Conservation (phyloP, 148 eudicot genomes). For the Camellia lanceoleosa region DNA sequence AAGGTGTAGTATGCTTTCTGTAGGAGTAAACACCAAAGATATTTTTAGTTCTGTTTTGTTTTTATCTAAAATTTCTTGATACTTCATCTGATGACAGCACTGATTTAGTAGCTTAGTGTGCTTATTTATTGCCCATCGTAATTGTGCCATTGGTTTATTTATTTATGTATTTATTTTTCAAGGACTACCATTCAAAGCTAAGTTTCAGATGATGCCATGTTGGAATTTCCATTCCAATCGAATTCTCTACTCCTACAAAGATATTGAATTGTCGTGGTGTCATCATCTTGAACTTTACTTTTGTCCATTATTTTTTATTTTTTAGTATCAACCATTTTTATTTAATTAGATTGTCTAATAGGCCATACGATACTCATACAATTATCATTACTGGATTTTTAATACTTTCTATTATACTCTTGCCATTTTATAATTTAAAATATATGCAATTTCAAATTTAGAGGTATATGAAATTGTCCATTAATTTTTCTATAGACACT, state of each 20-base stretch:
- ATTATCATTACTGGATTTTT: neutral
- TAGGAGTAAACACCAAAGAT: neutral
- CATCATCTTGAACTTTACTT: neutral
- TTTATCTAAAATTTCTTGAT: neutral
- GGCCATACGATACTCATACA: neutral
- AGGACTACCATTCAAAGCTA: neutral
- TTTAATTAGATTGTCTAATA: neutral
- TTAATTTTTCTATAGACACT: neutral
- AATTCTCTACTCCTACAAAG: neutral
- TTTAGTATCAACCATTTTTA: neutral
- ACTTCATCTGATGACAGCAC: neutral
- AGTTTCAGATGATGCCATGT: constrained; percentile 1
- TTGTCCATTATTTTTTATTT: neutral
- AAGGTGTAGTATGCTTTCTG: neutral
- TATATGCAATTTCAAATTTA: neutral
- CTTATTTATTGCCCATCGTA: neutral
- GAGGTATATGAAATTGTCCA: too few relatives aligned
- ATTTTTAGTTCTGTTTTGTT: neutral
- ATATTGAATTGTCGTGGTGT: neutral
- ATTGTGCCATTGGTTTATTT: neutral
- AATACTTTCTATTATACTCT: neutral
- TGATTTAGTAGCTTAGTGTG: neutral
- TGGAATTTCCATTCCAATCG: neutral
- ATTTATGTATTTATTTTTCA: neutral
- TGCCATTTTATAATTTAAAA: neutral